phyloP scores from a whole-genome alignment of 2,329 filamentous ascomycete species.

The Lachnellula cervina region DNA sequence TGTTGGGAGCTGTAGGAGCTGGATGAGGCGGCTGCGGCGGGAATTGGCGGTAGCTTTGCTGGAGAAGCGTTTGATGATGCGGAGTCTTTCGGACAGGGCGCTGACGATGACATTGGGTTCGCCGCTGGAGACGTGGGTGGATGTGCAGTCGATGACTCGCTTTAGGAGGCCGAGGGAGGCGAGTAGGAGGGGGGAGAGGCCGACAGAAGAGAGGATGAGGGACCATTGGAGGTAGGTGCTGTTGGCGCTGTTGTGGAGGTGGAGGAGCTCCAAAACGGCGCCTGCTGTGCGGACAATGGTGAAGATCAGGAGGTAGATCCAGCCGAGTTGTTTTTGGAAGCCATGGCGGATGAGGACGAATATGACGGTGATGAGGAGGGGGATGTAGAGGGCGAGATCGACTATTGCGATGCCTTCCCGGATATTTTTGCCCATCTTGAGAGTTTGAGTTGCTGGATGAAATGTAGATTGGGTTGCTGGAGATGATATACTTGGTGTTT shows the following conservation, averaged over 20 bases:
- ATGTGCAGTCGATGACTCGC: constrained; percentile 15
- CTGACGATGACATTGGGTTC: not conserved
- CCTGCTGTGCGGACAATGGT: constrained; percentile 30
- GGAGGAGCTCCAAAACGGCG: constrained; percentile 28
- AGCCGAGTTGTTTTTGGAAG: constrained; percentile 31
- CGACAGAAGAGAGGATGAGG: constrained; percentile 26
- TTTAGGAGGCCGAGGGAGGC: constrained; percentile 26
- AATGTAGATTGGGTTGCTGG: not conserved
- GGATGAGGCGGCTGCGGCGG: constrained; percentile 24
- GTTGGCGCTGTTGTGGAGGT: constrained; percentile 21
- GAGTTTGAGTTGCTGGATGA: not conserved
- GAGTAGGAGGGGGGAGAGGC: constrained; percentile 25
- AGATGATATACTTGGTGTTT: not conserved
- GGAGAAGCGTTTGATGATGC: constrained; percentile 17
- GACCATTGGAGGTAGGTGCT: constrained; percentile 29
- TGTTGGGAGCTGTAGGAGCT: constrained; percentile 25
- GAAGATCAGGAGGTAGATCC: constrained; percentile 34
- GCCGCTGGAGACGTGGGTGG: constrained; percentile 14
- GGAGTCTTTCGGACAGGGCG: constrained; percentile 1
- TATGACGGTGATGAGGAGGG: constrained; percentile 18
- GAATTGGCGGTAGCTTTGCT: constrained; percentile 20
- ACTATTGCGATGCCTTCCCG: constrained; percentile 23
- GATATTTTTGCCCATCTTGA: constrained; percentile 1
- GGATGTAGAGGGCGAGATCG: constrained; percentile 26
- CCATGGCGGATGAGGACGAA: constrained; percentile 22